Evolutionary conservation across 78 protist genomes (phyloP).

Genomic region (Bigelowiella natans): DNA sequence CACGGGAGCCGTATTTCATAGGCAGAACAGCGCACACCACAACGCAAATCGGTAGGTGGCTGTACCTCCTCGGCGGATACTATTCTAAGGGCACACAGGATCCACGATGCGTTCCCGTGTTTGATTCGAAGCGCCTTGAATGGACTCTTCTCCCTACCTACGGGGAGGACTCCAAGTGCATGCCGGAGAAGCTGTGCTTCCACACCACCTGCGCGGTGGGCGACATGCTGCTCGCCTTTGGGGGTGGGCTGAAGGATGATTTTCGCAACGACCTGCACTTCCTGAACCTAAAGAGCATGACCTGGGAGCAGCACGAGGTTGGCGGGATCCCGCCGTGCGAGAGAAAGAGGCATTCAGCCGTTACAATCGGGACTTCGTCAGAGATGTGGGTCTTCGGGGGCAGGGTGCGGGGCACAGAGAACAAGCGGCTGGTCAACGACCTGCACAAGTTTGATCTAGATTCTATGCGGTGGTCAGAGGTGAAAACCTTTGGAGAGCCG

Average conservation of each 20-base stretch:
- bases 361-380: background rate
- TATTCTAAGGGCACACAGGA: background rate
- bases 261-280: background rate
- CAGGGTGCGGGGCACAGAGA: background rate
- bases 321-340: background rate
- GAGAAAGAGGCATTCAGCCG: background rate
- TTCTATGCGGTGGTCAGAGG: background rate
- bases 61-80: background rate
- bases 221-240: background rate
- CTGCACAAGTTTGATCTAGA: background rate
- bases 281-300: background rate
- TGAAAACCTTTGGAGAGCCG: background rate
- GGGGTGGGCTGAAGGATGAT: background rate
- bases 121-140: background rate
- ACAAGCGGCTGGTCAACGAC: background rate
- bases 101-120: background rate
- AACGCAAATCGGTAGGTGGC: background rate
- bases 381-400: background rate
- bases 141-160: background rate
- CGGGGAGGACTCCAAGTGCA: too few species aligned
- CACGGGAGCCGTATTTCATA: background rate
- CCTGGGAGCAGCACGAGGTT: background rate
- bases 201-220: background rate
- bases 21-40: background rate
- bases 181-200: background rate